A percentile compares a stretch with the other conserved stretches of the same genome.
Evolutionary conservation across 1,284 basidiomycete species (phyloP).

Genomic region (Melampsora occidentalis): DNA sequence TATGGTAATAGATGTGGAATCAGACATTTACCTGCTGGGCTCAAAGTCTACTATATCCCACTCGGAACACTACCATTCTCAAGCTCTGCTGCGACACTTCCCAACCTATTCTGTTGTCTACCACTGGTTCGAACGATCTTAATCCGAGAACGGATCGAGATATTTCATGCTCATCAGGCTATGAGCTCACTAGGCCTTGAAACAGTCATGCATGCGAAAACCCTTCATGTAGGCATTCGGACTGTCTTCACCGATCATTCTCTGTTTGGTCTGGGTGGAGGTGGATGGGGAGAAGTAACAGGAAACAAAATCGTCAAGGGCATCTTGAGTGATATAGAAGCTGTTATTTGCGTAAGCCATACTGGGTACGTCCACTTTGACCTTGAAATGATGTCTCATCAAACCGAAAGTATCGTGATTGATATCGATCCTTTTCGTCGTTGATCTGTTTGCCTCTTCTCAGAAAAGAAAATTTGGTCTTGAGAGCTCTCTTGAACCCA

Average conservation of each 20-base stretch:
- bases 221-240: constrained; percentile 58
- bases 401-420: neutral
- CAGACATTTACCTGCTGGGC: constrained; percentile 73
- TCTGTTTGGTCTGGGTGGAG: constrained; percentile 91
- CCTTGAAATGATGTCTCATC: neutral
- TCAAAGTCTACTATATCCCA: constrained; percentile 95
- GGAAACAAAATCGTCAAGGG: constrained; percentile 83
- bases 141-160: constrained; percentile 76
- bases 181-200: constrained; percentile 88
- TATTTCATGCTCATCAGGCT: constrained; percentile 90
- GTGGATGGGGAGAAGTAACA: constrained; percentile 82
- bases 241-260: constrained; percentile 97
- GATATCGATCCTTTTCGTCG: constrained; percentile 12
- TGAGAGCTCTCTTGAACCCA: constrained; percentile 74
- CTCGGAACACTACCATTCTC: constrained; percentile 70
- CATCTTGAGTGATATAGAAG: constrained; percentile 83
- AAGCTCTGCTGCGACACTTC: constrained; percentile 69
- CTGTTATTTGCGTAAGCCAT: constrained; percentile 94
- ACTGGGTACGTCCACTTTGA: constrained; percentile 67
- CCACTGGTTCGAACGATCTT: constrained; percentile 87
- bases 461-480: constrained; percentile 79
- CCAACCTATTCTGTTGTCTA: constrained; percentile 87
- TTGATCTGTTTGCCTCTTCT: constrained; percentile 54
- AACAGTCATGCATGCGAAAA: constrained; percentile 73
- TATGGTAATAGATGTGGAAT: constrained; percentile 83